Evolutionary conservation across 2,329 filamentous ascomycete species (phyloP).

Genomic region (Leptographium procerum): DNA sequence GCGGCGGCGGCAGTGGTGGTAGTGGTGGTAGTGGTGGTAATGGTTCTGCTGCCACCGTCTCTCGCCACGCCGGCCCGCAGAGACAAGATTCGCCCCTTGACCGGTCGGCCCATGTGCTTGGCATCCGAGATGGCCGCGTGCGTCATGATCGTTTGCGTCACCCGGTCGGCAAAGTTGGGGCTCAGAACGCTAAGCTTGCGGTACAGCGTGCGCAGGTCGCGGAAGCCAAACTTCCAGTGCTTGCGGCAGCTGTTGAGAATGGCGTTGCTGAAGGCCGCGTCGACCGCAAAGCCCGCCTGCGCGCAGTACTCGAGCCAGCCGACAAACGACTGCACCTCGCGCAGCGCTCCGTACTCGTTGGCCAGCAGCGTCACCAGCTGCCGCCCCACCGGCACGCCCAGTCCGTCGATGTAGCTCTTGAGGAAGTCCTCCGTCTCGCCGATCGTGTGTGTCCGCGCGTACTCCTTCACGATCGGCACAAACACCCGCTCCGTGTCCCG

Average conservation of each 20-base stretch:
- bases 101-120: slow-evolving; percentile 10
- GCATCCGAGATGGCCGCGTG: slow-evolving; percentile 22
- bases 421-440: slow-evolving; percentile 29
- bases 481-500: slow-evolving; percentile 22
- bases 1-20: background rate
- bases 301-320: slow-evolving; percentile 30
- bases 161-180: slow-evolving; percentile 21
- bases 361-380: slow-evolving; percentile 30
- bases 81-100: slow-evolving; percentile 15
- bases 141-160: slow-evolving; percentile 28
- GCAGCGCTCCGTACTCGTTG: slow-evolving; percentile 28
- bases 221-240: slow-evolving; percentile 26
- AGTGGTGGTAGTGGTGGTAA: background rate
- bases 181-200: slow-evolving; percentile 21
- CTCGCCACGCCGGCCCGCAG: slow-evolving; percentile 6
- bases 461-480: slow-evolving; percentile 27
- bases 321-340: slow-evolving; percentile 26
- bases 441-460: slow-evolving; percentile 25
- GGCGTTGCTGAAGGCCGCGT: slow-evolving; percentile 26
- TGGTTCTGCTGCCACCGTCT: background rate
- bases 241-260: slow-evolving; percentile 26
- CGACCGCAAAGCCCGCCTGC: slow-evolving; percentile 22
- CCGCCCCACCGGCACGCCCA: slow-evolving; percentile 23
- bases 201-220: slow-evolving; percentile 23
- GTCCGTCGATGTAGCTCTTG: slow-evolving; percentile 31